These are phyloP conservation scores for Aspergillus fischeri DNA, from an alignment of 2,329 filamentous ascomycete genomes.

Conservation along the genomic window DNA sequence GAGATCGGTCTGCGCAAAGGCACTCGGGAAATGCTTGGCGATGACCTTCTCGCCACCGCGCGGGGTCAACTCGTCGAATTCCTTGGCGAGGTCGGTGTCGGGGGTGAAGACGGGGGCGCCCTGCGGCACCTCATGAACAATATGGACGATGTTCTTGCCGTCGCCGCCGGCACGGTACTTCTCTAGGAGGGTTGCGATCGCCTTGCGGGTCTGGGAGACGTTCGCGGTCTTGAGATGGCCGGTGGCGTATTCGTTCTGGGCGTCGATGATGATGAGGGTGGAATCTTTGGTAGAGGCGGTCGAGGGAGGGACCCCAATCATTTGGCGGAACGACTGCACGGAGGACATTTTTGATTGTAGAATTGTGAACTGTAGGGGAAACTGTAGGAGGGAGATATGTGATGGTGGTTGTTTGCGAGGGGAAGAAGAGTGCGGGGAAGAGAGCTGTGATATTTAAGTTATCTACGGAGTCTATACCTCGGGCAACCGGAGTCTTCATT, in stretches of 20 bases:
- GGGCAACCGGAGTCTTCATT: neutral
- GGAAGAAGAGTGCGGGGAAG: neutral
- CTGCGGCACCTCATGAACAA: conserved; percentile 56
- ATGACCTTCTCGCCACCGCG: conserved; percentile 54
- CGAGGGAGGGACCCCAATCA: conserved; percentile 53
- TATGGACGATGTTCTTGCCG: conserved; percentile 54
- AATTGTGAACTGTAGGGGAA: neutral
- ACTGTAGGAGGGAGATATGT: neutral
- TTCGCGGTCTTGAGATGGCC: conserved; percentile 56
- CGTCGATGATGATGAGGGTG: conserved; percentile 64
- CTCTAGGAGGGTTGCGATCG: conserved; percentile 54
- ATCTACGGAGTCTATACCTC: neutral
- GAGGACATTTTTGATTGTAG: conserved; percentile 8
- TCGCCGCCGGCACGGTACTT: conserved; percentile 54
- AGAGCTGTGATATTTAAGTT: neutral
- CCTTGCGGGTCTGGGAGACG: conserved; percentile 50
- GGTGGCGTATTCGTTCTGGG: conserved; percentile 61
- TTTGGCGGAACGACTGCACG: conserved; percentile 43
- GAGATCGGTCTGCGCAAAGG: conserved; percentile 59
- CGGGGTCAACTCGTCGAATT: conserved; percentile 58
- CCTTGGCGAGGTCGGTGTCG: conserved; percentile 54
- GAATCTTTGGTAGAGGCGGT: conserved; percentile 56
- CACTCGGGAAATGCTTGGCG: conserved; percentile 54
- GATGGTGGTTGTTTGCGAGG: neutral
- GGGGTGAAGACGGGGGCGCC: conserved; percentile 65